Conservation (phyloP, 1,284 basidiomycete genomes). For the Ceratobasidium sp. region DNA sequence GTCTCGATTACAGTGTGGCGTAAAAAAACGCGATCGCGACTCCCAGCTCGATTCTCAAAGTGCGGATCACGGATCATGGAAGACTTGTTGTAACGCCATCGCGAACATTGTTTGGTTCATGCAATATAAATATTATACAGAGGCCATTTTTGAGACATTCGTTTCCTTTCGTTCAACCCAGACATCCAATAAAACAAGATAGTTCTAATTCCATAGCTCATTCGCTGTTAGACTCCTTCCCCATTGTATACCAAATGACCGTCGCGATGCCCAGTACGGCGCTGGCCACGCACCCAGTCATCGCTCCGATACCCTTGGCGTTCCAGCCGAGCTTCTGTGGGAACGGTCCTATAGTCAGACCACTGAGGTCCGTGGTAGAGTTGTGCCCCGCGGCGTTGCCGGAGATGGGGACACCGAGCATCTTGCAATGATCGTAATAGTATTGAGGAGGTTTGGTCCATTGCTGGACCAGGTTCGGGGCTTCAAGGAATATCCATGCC, state of each 20-base stretch:
- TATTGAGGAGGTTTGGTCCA: constrained; percentile 54
- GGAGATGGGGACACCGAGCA: constrained; percentile 62
- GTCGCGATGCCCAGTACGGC: constrained; percentile 81
- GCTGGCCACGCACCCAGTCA: constrained; percentile 80
- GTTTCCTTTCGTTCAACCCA: background rate
- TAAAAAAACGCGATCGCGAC: no score
- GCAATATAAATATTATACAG: background rate
- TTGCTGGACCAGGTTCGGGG: constrained; percentile 68
- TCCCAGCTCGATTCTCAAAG: no score
- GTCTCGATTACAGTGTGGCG: no score
- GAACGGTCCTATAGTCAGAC: constrained; percentile 70
- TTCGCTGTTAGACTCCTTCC: background rate
- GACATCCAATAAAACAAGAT: background rate
- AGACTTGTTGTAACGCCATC: no score
- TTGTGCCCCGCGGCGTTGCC: constrained; percentile 82
- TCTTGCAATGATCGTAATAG: constrained; percentile 74
- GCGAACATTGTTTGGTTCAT: background rate
- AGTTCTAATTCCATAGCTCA: background rate
- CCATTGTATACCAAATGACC: constrained; percentile 81
- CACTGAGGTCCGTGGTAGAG: constrained; percentile 67
- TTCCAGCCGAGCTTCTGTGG: constrained; percentile 80
- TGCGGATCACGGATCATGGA: no score
- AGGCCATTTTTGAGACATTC: background rate
- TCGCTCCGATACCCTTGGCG: constrained; percentile 79
- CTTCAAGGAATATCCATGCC: constrained; percentile 76